Evolutionary conservation across 805 yeast species (phyloP).

Genomic region (Diddensiella transvaalensis): DNA sequence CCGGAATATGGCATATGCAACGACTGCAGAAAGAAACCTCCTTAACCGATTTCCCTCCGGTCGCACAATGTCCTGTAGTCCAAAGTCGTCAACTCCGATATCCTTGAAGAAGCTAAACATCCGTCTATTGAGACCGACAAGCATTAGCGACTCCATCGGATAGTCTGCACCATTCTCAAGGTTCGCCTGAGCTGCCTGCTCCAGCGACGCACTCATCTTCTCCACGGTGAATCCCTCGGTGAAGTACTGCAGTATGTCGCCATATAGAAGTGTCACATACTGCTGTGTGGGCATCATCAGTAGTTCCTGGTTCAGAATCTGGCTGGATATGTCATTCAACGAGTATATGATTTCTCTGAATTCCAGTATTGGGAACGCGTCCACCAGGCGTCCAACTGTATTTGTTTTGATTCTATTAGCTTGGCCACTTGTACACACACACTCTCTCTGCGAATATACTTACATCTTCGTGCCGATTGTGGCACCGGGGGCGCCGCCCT

Average conservation of each 20-base stretch:
- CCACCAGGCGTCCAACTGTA: conserved; percentile 4
- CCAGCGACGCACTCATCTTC: conserved; percentile 26
- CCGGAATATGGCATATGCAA: conserved; percentile 80
- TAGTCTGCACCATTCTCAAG: conserved; percentile 33
- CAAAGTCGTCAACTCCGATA: conserved; percentile 77
- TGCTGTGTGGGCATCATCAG: conserved; percentile 55
- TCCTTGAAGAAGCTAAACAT: conserved; percentile 60
- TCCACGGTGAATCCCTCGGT: conserved; percentile 46
- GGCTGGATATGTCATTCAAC: conserved; percentile 40
- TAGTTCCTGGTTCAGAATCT: conserved; percentile 50
- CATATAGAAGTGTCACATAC: conserved; percentile 52
- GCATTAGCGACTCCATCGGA: conserved; percentile 41
- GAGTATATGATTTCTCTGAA: conserved; percentile 55
- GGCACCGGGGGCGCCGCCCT: conserved; percentile 4
- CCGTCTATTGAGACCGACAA: conserved; percentile 56
- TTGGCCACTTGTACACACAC: no score
- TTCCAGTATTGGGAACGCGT: conserved; percentile 56
- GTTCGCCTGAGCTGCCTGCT: conserved; percentile 36
- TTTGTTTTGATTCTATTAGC: no score
- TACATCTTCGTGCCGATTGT: conserved; percentile 1
- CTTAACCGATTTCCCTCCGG: conserved; percentile 70
- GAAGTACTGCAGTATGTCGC: conserved; percentile 59
- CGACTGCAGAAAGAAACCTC: conserved; percentile 73
- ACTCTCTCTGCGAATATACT: no score
- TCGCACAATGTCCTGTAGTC: conserved; percentile 64